Conservation (phyloP, 2,329 filamentous ascomycete genomes). For the Diaporthe helianthi region DNA sequence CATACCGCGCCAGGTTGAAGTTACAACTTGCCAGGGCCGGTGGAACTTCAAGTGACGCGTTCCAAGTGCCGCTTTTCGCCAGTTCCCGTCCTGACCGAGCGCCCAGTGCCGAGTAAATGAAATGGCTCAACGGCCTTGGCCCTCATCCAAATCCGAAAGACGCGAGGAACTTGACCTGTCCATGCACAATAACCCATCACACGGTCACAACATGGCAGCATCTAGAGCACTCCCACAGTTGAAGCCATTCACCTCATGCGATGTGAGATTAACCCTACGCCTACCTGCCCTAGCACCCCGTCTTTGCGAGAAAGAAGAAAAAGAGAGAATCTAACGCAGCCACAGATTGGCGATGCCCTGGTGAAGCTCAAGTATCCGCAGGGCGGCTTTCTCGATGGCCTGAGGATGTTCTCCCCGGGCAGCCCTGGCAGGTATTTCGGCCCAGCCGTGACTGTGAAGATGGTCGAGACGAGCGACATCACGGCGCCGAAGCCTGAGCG, state of each 20-base stretch:
- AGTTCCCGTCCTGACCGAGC: too few species aligned
- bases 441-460: slow-evolving; percentile 35
- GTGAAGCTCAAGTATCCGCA: slow-evolving; percentile 33
- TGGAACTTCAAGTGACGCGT: not conserved
- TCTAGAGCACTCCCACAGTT: not conserved
- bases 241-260: not conserved
- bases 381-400: slow-evolving; percentile 33
- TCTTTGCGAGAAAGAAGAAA: too few species aligned
- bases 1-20: not conserved
- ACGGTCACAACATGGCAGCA: not conserved
- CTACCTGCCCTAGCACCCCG: too few species aligned
- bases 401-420: slow-evolving; percentile 30
- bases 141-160: too few species aligned
- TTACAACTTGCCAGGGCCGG: not conserved
- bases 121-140: too few species aligned
- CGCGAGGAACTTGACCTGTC: too few species aligned
- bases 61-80: not conserved
- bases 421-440: slow-evolving; percentile 8
- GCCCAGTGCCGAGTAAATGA: too few species aligned
- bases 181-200: too few species aligned
- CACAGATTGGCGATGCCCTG: slow-evolving; percentile 25
- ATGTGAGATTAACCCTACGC: not conserved
- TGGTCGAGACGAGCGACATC: slow-evolving; percentile 34
- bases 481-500: slow-evolving; percentile 26
- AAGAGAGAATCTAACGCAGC: too few species aligned